These are phyloP conservation scores for Aureobasidium zeae DNA, from an alignment of 2,329 filamentous ascomycete genomes.

Conservation along the genomic window DNA sequence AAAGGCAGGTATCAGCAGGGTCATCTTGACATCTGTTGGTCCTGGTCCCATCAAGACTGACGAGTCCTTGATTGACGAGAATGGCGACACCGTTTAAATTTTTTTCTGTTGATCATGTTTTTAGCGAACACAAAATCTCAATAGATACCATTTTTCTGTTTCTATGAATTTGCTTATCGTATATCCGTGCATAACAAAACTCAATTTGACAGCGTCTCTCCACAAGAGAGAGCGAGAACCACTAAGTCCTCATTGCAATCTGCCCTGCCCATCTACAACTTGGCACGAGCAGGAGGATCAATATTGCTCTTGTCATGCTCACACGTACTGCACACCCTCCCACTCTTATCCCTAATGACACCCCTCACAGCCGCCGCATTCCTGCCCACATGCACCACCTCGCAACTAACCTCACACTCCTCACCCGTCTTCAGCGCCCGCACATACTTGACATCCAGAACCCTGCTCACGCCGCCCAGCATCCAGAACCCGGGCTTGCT, in stretches of 20 bases:
- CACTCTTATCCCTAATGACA: slow-evolving; percentile 30
- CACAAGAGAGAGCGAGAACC: no score
- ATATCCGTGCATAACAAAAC: no score
- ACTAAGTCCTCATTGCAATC: no score
- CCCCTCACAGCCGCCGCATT: slow-evolving; percentile 33
- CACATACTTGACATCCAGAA: slow-evolving; percentile 39
- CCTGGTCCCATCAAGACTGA: slow-evolving; percentile 77
- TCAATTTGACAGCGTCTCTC: no score
- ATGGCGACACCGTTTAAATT: slow-evolving; percentile 41
- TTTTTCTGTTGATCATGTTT: no score
- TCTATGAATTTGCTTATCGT: no score
- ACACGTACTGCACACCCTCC: slow-evolving; percentile 28
- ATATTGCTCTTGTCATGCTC: slow-evolving; percentile 28
- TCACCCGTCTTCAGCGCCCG: slow-evolving; percentile 34
- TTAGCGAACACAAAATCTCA: no score
- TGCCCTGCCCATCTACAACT: no score
- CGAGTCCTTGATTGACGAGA: slow-evolving; percentile 62
- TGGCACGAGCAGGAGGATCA: no score
- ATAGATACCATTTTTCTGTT: no score
- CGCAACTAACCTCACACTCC: slow-evolving; percentile 34
- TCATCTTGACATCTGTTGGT: slow-evolving; percentile 86
- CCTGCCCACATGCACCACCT: slow-evolving; percentile 36
- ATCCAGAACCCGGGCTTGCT: slow-evolving; percentile 34
- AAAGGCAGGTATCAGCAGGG: slow-evolving; percentile 70
- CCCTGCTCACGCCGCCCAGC: slow-evolving; percentile 34